phyloP scores from a whole-genome alignment of 2,329 filamentous ascomycete genomes.

The Blastomyces parvus region DNA sequence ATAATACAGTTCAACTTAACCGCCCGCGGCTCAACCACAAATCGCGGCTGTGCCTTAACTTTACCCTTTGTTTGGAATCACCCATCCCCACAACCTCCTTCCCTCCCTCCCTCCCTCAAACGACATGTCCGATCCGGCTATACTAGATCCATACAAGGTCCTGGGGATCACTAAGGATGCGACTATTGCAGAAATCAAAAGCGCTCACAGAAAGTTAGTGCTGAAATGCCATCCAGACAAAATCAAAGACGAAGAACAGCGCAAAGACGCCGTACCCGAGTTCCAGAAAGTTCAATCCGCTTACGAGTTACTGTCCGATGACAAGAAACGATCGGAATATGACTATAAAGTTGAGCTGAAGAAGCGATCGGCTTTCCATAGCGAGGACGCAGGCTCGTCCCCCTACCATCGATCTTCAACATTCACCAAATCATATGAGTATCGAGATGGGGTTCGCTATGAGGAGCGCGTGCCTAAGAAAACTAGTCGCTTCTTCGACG shows the following conservation, averaged over 20 bases:
- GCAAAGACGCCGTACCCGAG: conserved; percentile 69
- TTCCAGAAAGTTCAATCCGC: conserved; percentile 90
- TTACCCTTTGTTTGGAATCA: background rate
- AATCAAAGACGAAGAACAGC: conserved; percentile 66
- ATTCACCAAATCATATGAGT: conserved; percentile 27
- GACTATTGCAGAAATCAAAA: conserved; percentile 60
- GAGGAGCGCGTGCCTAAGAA: conserved; percentile 36
- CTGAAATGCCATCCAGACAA: conserved; percentile 90
- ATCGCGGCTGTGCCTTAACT: background rate
- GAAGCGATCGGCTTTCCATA: conserved; percentile 45
- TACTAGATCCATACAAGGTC: conserved; percentile 63
- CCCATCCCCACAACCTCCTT: conserved; percentile 26
- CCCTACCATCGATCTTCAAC: conserved; percentile 19
- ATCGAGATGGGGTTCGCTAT: conserved; percentile 35
- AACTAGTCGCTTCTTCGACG: conserved; percentile 28
- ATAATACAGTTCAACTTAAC: background rate
- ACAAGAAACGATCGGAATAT: conserved; percentile 61
- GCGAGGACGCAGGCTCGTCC: conserved; percentile 20
- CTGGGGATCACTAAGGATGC: conserved; percentile 67
- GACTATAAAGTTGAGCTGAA: conserved; percentile 63
- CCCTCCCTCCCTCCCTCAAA: conserved; percentile 23
- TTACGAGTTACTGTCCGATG: conserved; percentile 81
- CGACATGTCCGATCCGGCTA: background rate
- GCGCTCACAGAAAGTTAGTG: conserved; percentile 74
- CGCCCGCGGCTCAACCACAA: background rate